Percentiles rank a stretch among this genome's conserved stretches.
Evolutionary conservation across 495 filamentous ascomycete species (phyloP).

Genomic region (Xylaria nigripes): DNA sequence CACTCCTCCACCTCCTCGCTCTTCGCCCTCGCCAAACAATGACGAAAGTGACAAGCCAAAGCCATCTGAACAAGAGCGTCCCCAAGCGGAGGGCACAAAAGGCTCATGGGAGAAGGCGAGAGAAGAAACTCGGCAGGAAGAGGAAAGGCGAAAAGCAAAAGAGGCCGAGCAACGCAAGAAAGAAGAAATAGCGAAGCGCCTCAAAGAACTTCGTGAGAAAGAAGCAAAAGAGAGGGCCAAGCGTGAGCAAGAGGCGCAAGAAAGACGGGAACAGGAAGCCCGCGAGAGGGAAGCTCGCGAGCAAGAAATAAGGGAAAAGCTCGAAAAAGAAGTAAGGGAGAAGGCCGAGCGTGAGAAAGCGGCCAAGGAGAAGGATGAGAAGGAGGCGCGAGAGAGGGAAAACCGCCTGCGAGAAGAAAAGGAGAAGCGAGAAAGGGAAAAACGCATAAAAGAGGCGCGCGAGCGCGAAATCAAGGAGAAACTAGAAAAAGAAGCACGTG

Average conservation of each 20-base stretch:
- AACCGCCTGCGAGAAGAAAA: constrained; percentile 20
- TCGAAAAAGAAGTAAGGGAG: constrained; percentile 23
- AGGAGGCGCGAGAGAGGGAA: constrained; percentile 31
- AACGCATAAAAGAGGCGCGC: constrained; percentile 33
- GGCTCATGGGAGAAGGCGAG: constrained; percentile 61
- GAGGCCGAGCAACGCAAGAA: constrained; percentile 42
- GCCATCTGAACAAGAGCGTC: constrained; percentile 27
- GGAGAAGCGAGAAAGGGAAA: constrained; percentile 25
- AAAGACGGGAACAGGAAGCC: constrained; percentile 38
- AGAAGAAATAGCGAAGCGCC: constrained; percentile 42
- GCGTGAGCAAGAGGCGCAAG: constrained; percentile 32
- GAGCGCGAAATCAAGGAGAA: constrained; percentile 29
- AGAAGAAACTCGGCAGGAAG: constrained; percentile 56
- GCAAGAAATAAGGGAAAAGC: constrained; percentile 32
- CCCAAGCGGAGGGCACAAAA: constrained; percentile 24
- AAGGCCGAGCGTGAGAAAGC: constrained; percentile 32
- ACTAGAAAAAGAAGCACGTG: constrained; percentile 42
- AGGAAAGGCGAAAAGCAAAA: constrained; percentile 51
- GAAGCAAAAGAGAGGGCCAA: constrained; percentile 50
- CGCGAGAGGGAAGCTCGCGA: constrained; percentile 45
- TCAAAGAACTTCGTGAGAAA: constrained; percentile 50
- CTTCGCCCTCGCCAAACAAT: constrained; percentile 22
- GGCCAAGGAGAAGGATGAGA: constrained; percentile 34
- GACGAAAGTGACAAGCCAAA: constrained; percentile 27
- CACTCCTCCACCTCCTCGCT: constrained; percentile 30